Evolutionary conservation across 768 basidiomycete species (phyloP), one percentile per base, ranked within the genome.

Genomic region (Suillus lakei): DNA sequence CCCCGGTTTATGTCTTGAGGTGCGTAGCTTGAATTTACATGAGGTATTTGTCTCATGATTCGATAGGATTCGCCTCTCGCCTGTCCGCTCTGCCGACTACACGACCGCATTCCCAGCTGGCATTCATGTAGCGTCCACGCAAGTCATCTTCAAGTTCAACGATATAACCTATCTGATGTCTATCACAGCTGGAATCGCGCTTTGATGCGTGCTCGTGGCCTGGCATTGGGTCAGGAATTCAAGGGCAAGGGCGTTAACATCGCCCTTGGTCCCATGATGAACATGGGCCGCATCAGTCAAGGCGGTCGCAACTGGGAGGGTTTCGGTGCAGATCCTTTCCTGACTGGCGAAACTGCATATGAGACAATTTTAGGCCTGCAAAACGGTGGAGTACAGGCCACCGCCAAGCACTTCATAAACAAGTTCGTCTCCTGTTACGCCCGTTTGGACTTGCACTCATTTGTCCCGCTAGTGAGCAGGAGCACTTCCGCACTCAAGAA

Each of bases 301-400:
- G 91, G 89, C 2, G 94, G 93, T 8, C 80, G 94, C 32, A 93
- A 94, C 74, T 95, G 92, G 92, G 94, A 95, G 80, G 92, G 92
- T 30, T 93, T 93, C 65, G 93, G 93, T 36, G 91, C 84, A 7
- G 94, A 96, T 74, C 93, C 94, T 0, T 96, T 87, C 78, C 77
- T 95, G 23, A 73, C 86, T 21, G 92, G 94, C 10, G 91, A 91
- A 72, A 81, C 83, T 1, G 85, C 89, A 5, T 91, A 88, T 64
- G 90, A 93, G 75, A 94, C 92, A 0, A 86, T 94, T 58, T 76
- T 90, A 32, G 93, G 93, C 3, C 79, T 94, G 80, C 93, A 96
- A 71, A 71, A 78, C 38, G 82, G 78, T 10, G 93, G 93, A 39
- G 90, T 93, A 0, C 90, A 72, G n/a, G 91, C 92, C 0, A 91